Evolutionary conservation across 2,329 filamentous ascomycete species (phyloP).

Genomic region (Fusarium penzigii): DNA sequence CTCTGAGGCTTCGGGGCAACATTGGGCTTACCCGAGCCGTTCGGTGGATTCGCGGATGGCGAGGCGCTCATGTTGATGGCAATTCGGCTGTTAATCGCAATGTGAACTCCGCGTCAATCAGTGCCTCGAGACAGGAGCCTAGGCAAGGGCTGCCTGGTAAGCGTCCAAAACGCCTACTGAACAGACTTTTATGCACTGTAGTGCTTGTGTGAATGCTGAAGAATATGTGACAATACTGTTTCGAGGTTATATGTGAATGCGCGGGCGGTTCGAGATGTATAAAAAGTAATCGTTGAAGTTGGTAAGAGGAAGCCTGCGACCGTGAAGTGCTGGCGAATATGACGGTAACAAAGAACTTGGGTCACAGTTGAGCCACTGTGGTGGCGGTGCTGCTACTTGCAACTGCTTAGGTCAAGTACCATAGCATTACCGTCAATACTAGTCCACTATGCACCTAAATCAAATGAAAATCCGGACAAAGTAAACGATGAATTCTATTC

Average conservation of each 20-base stretch:
- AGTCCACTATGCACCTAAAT: too few species aligned
- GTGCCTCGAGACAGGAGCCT: constrained; percentile 8
- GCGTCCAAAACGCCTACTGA: neutral
- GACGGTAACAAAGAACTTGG: neutral
- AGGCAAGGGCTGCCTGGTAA: neutral
- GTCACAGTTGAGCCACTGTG: neutral
- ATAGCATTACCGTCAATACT: too few species aligned
- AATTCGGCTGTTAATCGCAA: neutral
- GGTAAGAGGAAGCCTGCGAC: neutral
- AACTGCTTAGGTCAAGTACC: too few species aligned
- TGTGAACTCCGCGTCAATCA: neutral
- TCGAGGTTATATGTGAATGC: neutral
- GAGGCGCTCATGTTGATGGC: constrained; percentile 46
- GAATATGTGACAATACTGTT: neutral
- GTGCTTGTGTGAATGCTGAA: neutral
- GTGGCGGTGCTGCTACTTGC: neutral
- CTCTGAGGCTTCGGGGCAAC: constrained; percentile 33
- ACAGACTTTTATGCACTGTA: neutral
- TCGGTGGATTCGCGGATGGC: constrained; percentile 31
- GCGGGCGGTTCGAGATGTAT: neutral
- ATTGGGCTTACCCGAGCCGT: constrained; percentile 35
- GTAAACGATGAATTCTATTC: neutral
- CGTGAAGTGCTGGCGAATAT: neutral
- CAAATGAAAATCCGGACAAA: too few species aligned
- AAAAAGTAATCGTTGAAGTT: neutral